These are phyloP conservation scores for Gonapodya sp. DNA, from an alignment of 192 early-diverging fungal genomes.

Conservation along the genomic window DNA sequence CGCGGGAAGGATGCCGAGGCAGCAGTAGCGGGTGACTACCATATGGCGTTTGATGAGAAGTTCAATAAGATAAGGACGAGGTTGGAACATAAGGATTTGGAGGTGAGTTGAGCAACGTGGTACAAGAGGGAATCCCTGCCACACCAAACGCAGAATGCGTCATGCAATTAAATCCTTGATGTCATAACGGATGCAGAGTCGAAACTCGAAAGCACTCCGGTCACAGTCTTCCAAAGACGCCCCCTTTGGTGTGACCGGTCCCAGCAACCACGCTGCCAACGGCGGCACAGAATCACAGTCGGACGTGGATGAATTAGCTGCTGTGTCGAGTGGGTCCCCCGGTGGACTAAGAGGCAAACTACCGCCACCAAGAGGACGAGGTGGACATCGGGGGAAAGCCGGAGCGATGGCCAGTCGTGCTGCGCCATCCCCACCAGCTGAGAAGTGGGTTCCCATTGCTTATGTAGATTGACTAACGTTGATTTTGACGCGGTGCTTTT, in stretches of 20 bases:
- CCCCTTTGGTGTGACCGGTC: neutral
- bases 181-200: neutral
- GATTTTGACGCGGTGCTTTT: constrained; percentile 4
- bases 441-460: constrained; percentile 5
- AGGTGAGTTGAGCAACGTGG: constrained; percentile 24
- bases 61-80: constrained; percentile 57
- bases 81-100: constrained; percentile 54
- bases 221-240: no score
- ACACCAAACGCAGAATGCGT: neutral
- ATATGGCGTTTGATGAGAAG: constrained; percentile 47
- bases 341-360: no score
- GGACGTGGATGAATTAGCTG: neutral
- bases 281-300: neutral
- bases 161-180: no score
- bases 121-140: neutral
- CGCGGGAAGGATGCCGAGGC: constrained; percentile 24
- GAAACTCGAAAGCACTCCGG: neutral
- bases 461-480: constrained; percentile 55
- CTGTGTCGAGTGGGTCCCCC: no score
- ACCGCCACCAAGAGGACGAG: neutral
- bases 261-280: neutral
- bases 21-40: constrained; percentile 15
- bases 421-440: neutral
- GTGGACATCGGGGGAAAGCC: neutral
- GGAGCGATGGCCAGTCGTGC: neutral